phyloP scores from a whole-genome alignment of 179 eudicot genomes.

The Silene vulgaris region DNA sequence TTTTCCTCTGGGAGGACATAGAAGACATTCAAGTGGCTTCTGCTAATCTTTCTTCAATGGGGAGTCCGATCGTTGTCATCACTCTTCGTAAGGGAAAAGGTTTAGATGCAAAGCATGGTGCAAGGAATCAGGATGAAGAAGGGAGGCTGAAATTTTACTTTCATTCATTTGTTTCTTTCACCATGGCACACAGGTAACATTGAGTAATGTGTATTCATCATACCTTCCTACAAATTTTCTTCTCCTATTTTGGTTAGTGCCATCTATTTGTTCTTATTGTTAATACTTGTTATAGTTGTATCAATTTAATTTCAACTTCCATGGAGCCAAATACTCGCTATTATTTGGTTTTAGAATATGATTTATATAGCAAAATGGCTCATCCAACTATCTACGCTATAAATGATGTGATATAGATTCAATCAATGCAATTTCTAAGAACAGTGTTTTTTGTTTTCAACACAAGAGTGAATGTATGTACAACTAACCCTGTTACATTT shows the following conservation, averaged over 20 bases:
- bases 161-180: constrained; percentile 83
- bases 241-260: not conserved
- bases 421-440: not conserved
- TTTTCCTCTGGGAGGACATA: constrained; percentile 88
- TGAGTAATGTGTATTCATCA: not conserved
- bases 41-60: constrained; percentile 84
- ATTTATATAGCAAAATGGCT: constrained; percentile 4
- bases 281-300: not conserved
- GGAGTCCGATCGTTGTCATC: constrained; percentile 77
- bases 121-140: constrained; percentile 71
- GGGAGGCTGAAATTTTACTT: constrained; percentile 83
- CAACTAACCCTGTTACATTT: no score
- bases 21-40: constrained; percentile 75
- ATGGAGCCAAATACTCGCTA: not conserved
- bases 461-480: no score
- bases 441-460: no score
- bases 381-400: no score
- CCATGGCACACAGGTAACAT: constrained; percentile 68
- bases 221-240: not conserved
- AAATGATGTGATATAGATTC: not conserved
- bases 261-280: not conserved
- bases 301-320: constrained; percentile 5
- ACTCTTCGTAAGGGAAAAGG: constrained; percentile 80
- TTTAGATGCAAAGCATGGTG: constrained; percentile 87
- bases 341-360: constrained; percentile 5